Base-by-base conservation (phyloP, 2,329 filamentous ascomycete genomes). In the Cryphonectria naterciae region DNA sequence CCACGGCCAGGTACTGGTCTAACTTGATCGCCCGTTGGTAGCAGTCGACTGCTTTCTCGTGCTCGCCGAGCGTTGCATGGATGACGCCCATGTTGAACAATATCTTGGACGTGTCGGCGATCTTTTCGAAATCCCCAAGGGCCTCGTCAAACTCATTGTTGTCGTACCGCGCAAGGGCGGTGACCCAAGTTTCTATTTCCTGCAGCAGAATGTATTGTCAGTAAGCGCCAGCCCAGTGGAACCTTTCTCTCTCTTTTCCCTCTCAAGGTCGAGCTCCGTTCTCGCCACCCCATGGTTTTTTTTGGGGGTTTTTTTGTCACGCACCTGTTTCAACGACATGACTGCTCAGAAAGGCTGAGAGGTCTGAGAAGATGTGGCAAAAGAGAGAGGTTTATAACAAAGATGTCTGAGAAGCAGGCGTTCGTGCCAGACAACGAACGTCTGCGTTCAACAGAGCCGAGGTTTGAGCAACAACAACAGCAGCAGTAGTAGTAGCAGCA, bases 171-270 rank as follows among this genome's bases (percentile, higher is more conserved):
- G 86, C 90, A 69, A 99, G 89, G 82, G 96, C 96, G 80, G 91
- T 86, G 75, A 98, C 96, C 96, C 96, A 99, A 65, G 94, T 97
- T 85, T 98, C 95, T 82, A 99, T 99, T 92, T 99, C 96, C 95
- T 97, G 74, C 72, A 66, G 37, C 46, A 49, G 46, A 49, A 41
- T 46, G 56, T 32, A 3, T 52, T 56, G 65, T 73, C 65, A 73
- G 56, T 58, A 25, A 63, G 5, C 49, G 56, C 37, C 43, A 13
- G 41, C 28, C 22, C n/a, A 25, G 37, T 43, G 61, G 22, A 46
- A 28, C 41, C 32, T 28, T 10, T 7, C 7, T 46, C 32, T 22
- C 4, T 3, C 7, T 22, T 6, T 6, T 19, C 4, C 22, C 43
- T 46, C 43, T 46, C 17, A 22, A 6, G 19, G 19, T 4, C 11